Evolutionary conservation across 305 asterid species (phyloP), one percentile per base, ranked within the genome.

Genomic region (Solanum hybrid): DNA sequence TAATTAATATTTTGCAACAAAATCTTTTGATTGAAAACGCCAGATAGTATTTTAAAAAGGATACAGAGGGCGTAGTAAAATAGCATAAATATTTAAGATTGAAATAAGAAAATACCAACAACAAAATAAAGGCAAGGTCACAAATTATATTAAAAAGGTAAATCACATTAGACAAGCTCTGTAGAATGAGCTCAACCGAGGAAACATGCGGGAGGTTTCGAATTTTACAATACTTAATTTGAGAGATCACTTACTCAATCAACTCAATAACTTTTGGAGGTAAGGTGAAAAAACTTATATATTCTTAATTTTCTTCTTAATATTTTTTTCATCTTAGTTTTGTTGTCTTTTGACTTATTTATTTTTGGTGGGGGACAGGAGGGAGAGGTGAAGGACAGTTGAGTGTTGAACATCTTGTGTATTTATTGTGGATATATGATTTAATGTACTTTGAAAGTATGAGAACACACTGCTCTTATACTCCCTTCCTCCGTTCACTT

Each of bases 321-420:
- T 76, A 5, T 34, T 35, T 22, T 79, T 36, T 36, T 36, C 31
- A 5, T 32, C 34, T 78, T 9, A 78, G 17, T 35, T 78, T 79
- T 79, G 11, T 36, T 80, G 69, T 14, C 32, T 38, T 42, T 79
- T 38, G 14, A 40, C 14, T 80, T 13, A 38, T 24, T 40, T 26
- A 7, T 13, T 14, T 40, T 40, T 26, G n/a, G 34, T 11, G 36
- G 69, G 86, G 34, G 4, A 34, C 5, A 76, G 64, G 34, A 16
- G 86, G 86, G 14, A 31, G 26, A 81, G 69, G 32, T 6, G 86
- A 81, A 81, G 87, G 46, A 10, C 29, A 85, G 88, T 85, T 85
- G 88, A 85, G 88, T 31, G 88, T 82, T 82, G 71, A 9, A 27
- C 27, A 8, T 42, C 0, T 84, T 51, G 1, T 82, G 27, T 46